Evolutionary conservation across 768 basidiomycete species (phyloP).

Genomic region (Russula earlei): DNA sequence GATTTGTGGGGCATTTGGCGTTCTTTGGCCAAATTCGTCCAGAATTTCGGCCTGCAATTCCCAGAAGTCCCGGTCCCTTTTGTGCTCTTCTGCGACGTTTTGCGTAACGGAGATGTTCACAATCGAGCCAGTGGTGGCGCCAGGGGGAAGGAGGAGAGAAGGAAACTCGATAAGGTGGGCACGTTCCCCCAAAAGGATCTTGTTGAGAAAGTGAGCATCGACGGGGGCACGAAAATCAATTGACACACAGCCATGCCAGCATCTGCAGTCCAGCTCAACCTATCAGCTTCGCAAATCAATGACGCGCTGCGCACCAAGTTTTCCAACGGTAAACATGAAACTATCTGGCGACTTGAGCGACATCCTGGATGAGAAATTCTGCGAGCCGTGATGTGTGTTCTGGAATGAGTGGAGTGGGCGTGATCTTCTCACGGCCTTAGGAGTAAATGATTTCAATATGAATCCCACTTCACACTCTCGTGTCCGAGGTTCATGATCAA

Average conservation of each 20-base stretch:
- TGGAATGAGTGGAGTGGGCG: too few relatives aligned
- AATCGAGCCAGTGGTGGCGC: constrained; percentile 88
- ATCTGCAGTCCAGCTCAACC: constrained; percentile 38
- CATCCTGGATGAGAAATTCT: constrained; percentile 5
- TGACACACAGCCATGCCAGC: constrained; percentile 82
- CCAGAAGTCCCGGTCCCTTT: constrained; percentile 77
- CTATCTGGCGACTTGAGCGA: constrained; percentile 40
- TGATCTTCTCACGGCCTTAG: too few relatives aligned
- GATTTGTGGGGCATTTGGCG: constrained; percentile 67
- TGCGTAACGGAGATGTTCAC: constrained; percentile 94
- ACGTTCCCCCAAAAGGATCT: constrained; percentile 89
- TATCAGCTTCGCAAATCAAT: constrained; percentile 4
- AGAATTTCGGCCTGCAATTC: constrained; percentile 74
- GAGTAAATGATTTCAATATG: too few relatives aligned
- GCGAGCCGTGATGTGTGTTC: neutral
- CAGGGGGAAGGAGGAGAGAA: constrained; percentile 86
- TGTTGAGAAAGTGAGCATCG: constrained; percentile 20
- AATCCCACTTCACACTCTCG: too few relatives aligned
- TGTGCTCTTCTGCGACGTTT: constrained; percentile 75
- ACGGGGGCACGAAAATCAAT: neutral
- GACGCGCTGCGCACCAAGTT: constrained; percentile 57
- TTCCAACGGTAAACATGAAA: constrained; percentile 90
- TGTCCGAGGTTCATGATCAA: too few relatives aligned
- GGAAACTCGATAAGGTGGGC: constrained; percentile 98
- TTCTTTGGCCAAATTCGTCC: constrained; percentile 53